Conservation (phyloP, 305 asterid species). For the Salvia sclarea region DNA sequence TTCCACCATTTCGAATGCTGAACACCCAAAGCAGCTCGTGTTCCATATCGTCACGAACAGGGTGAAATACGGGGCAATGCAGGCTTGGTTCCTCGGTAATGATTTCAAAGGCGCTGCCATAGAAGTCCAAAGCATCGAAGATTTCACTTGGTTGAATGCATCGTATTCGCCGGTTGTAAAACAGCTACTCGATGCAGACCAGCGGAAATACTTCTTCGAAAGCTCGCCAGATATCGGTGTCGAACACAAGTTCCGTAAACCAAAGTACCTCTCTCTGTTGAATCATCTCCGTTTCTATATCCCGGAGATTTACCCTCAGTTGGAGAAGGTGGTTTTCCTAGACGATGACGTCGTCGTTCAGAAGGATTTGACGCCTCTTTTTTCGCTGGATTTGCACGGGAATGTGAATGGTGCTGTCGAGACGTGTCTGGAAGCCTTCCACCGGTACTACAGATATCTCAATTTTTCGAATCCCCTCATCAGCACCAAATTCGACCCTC, state of each 20-base stretch:
- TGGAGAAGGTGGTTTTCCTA: conserved; percentile 57
- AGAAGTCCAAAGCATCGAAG: conserved; percentile 50
- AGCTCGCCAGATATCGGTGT: conserved; percentile 24
- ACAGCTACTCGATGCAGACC: conserved; percentile 35
- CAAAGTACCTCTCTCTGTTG: conserved; percentile 44
- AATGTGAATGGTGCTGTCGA: conserved; percentile 67
- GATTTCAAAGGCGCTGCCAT: conserved; percentile 55
- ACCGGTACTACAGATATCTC: conserved; percentile 55
- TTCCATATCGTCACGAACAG: conserved; percentile 55
- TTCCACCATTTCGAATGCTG: conserved; percentile 54
- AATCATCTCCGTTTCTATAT: conserved; percentile 60
- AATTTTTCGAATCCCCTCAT: conserved; percentile 55
- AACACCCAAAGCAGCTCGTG: conserved; percentile 58
- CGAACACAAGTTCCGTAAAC: conserved; percentile 46
- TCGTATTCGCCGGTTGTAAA: conserved; percentile 49
- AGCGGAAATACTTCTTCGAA: conserved; percentile 29
- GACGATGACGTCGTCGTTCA: conserved; percentile 60
- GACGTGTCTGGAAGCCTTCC: conserved; percentile 61
- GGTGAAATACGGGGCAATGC: conserved; percentile 54
- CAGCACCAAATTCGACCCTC: conserved; percentile 54
- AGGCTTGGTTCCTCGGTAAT: conserved; percentile 53
- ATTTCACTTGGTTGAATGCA: conserved; percentile 51
- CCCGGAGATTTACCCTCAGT: conserved; percentile 53
- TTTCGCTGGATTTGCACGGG: conserved; percentile 57
- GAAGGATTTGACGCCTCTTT: conserved; percentile 59